A percentile compares a stretch with the other conserved stretches of the same genome.
phyloP scores from a whole-genome alignment of 805 yeast species.

The Ogataea siamensis region DNA sequence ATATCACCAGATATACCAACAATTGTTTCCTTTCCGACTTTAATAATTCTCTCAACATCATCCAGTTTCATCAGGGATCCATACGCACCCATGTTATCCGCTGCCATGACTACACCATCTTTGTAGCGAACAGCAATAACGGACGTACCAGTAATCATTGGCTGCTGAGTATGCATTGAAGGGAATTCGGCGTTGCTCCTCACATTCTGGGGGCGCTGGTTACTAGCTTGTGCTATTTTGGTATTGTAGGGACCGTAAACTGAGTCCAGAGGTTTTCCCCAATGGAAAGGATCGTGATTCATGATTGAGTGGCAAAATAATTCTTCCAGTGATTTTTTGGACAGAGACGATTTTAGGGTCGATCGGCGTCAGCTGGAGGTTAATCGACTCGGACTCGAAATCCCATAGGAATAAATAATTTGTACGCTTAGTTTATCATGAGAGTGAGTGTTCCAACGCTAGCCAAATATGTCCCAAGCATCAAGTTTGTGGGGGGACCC shows the following conservation, averaged over 20 bases:
- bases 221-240: conserved; percentile 63
- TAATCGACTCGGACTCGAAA: conserved; percentile 17
- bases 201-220: conserved; percentile 21
- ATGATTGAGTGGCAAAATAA: conserved; percentile 38
- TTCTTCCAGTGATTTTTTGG: conserved; percentile 3
- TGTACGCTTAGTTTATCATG: conserved; percentile 25
- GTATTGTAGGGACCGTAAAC: conserved; percentile 80
- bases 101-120: conserved; percentile 90
- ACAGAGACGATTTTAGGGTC: conserved; percentile 12
- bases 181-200: conserved; percentile 49
- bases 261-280: conserved; percentile 93
- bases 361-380: conserved; percentile 9
- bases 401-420: conserved; percentile 6
- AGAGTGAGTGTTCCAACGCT: conserved; percentile 29
- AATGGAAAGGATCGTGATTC: conserved; percentile 92
- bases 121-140: conserved; percentile 88
- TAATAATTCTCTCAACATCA: conserved; percentile 78
- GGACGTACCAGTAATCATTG: conserved; percentile 94
- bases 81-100: conserved; percentile 90
- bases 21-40: conserved; percentile 80
- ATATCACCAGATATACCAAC: conserved; percentile 96
- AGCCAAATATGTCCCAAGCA: conserved; percentile 60
- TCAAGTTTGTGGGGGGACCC: conserved; percentile 85
- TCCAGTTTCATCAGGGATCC: conserved; percentile 89
- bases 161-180: conserved; percentile 84